These are phyloP conservation scores for Quercus tomentella DNA, from an alignment of 331 rosid species.

Conservation along the genomic window DNA sequence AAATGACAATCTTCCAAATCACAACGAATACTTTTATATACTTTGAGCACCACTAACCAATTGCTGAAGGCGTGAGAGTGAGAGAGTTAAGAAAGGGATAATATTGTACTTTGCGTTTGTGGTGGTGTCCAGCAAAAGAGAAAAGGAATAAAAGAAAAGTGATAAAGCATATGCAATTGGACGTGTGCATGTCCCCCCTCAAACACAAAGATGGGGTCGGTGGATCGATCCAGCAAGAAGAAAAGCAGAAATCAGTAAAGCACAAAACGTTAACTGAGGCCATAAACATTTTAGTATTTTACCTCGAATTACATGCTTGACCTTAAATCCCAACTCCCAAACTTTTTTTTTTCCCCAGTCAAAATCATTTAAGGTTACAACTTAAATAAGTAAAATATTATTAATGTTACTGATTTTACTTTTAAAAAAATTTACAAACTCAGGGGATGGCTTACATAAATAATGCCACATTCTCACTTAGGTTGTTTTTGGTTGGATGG, in stretches of 20 bases:
- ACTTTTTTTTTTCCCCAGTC: no score
- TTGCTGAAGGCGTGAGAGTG: conserved; percentile 4
- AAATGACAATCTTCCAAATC: no score
- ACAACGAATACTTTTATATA: no score
- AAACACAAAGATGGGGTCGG: conserved; percentile 20
- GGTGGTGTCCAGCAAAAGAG: conserved; percentile 30
- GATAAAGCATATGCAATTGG: conserved; percentile 31
- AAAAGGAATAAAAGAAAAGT: conserved; percentile 22
- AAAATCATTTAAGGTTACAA: no score
- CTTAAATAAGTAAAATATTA: no score
- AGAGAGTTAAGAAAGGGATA: conserved; percentile 18
- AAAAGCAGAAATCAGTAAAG: not conserved
- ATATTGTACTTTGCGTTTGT: conserved; percentile 26
- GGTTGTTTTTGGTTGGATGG: no score
- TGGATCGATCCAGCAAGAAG: conserved; percentile 22
- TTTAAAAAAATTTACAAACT: no score
- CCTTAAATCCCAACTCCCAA: no score
- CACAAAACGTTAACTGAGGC: conserved; percentile 24
- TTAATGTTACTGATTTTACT: no score
- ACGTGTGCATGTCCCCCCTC: conserved; percentile 54
- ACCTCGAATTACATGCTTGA: not conserved
- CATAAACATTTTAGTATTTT: conserved; percentile 3
- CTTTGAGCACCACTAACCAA: no score
- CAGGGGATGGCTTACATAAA: no score
- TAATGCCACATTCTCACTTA: no score